These are phyloP conservation scores for Paramecium pentaurelia DNA, from an alignment of 73 alveolate genomes.

Conservation along the genomic window DNA sequence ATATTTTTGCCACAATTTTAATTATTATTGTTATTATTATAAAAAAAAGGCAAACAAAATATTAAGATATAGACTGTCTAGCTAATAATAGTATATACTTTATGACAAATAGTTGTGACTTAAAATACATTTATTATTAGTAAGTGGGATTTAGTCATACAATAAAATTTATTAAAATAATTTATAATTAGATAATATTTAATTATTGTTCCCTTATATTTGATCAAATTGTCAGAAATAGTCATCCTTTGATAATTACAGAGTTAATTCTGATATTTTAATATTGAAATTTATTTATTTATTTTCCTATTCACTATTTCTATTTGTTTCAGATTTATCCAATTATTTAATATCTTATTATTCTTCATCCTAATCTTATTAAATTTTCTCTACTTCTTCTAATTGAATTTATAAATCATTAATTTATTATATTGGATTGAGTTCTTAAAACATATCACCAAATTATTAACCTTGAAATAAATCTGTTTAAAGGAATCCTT, in stretches of 20 bases:
- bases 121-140: not conserved
- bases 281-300: not conserved
- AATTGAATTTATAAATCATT: not conserved
- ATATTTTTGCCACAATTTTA: not conserved
- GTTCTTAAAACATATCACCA: not conserved
- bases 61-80: not conserved
- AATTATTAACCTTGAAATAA: not conserved
- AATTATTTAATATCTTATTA: not conserved
- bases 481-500: not conserved
- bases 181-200: not conserved
- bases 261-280: not conserved
- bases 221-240: not conserved
- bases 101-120: constrained; percentile 23
- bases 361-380: not conserved
- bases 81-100: not conserved
- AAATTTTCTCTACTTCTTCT: not conserved
- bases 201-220: not conserved
- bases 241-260: not conserved
- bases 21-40: not conserved
- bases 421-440: not conserved
- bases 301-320: not conserved
- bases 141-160: constrained; percentile 33
- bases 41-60: not conserved
- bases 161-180: not conserved
- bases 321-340: not conserved